phyloP scores from a whole-genome alignment of 2,329 filamentous ascomycete genomes.

The Clonostachys sp. region DNA sequence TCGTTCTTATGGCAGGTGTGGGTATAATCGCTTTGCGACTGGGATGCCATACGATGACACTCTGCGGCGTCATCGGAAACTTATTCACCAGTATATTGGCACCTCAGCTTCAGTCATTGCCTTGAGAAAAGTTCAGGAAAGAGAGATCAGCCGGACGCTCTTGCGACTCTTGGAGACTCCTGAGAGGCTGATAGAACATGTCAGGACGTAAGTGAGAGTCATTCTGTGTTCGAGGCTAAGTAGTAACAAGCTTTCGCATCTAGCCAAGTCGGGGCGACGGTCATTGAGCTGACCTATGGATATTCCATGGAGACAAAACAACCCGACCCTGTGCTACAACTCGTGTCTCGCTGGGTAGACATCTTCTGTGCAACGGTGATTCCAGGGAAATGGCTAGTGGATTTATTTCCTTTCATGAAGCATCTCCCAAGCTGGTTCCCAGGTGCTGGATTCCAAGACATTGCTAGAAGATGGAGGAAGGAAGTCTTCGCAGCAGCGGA shows the following conservation, averaged over 20 bases:
- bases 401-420: constrained; percentile 9
- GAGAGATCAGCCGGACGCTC: constrained; percentile 4
- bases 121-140: constrained; percentile 4
- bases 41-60: constrained; percentile 10
- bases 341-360: constrained; percentile 11
- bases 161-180: constrained; percentile 5
- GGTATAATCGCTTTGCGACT: no score
- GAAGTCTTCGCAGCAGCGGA: constrained; percentile 6
- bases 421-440: constrained; percentile 10
- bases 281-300: constrained; percentile 11
- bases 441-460: constrained; percentile 12
- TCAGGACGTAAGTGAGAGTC: constrained; percentile 4
- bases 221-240: no score
- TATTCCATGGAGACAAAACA: constrained; percentile 13
- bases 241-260: neutral
- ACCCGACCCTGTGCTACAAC: constrained; percentile 6
- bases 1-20: no score
- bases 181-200: constrained; percentile 3
- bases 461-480: constrained; percentile 10
- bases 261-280: constrained; percentile 11
- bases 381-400: constrained; percentile 13
- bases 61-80: constrained; percentile 15
- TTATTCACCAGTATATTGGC: constrained; percentile 17
- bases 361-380: constrained; percentile 11
- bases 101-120: constrained; percentile 10